Percentiles rank a stretch among this genome's conserved stretches.
These are phyloP conservation scores for Yamadazyma insecticola DNA, from an alignment of 805 yeast species.

Conservation along the genomic window DNA sequence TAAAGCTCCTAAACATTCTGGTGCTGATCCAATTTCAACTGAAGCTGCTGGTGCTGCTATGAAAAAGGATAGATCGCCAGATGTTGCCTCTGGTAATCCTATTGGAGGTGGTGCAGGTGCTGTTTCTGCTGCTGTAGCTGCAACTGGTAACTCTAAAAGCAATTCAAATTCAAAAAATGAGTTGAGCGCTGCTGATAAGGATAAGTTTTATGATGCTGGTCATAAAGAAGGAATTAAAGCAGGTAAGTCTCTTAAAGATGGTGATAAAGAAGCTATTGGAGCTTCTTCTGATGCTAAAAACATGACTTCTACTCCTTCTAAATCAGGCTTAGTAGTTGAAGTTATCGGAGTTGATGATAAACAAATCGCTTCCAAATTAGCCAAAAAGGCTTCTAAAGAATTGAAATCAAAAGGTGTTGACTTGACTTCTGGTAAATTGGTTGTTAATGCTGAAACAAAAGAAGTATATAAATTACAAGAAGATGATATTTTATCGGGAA, in stretches of 20 bases:
- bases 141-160: slow-evolving; percentile 1
- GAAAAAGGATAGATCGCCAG: not conserved
- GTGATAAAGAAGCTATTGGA: not conserved
- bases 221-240: no score
- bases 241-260: slow-evolving; percentile 2
- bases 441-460: slow-evolving; percentile 28
- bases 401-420: slow-evolving; percentile 28
- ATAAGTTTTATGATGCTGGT: no score
- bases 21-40: slow-evolving; percentile 12
- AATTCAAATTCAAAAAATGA: slow-evolving; percentile 1
- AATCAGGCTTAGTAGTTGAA: slow-evolving; percentile 20
- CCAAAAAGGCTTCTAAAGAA: slow-evolving; percentile 27
- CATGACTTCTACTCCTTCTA: no score
- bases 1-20: slow-evolving; percentile 9
- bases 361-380: slow-evolving; percentile 24
- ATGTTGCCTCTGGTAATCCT: slow-evolving; percentile 5
- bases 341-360: slow-evolving; percentile 31
- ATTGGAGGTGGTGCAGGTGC: slow-evolving; percentile 6
- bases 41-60: not conserved
- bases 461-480: slow-evolving; percentile 24
- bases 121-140: slow-evolving; percentile 5
- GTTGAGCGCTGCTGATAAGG: slow-evolving; percentile 5
- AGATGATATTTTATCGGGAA: slow-evolving; percentile 3
- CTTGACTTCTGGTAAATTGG: slow-evolving; percentile 27
- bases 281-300: slow-evolving; percentile 2